A percentile compares a stretch with the other conserved stretches of the same genome.
Evolutionary conservation across 106 monocot genomes (phyloP).

Genomic region (Acorus calamus): DNA sequence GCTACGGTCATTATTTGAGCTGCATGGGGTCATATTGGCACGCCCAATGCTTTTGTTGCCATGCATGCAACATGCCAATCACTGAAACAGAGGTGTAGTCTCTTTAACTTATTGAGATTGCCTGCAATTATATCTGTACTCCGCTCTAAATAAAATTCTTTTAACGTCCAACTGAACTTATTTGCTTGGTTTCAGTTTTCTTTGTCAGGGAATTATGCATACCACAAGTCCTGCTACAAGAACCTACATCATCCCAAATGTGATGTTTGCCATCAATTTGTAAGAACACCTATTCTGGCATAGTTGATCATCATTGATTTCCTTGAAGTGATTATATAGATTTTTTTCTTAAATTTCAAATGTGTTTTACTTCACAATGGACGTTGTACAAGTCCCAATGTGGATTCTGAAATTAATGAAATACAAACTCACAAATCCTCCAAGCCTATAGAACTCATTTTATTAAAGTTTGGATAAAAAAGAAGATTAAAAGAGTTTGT

Average conservation of each 20-base stretch:
- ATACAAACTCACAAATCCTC: too few species aligned
- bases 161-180: not conserved
- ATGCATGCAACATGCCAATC: constrained; percentile 50
- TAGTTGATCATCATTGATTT: too few species aligned
- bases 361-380: not conserved
- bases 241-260: constrained; percentile 93
- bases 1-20: constrained; percentile 89
- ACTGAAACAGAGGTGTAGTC: constrained; percentile 66
- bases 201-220: constrained; percentile 64
- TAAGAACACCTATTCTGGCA: constrained; percentile 19
- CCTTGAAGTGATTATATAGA: too few species aligned
- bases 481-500: too few species aligned
- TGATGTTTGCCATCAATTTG: constrained; percentile 93
- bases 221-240: constrained; percentile 87
- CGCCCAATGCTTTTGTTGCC: constrained; percentile 77
- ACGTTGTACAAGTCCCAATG: too few species aligned
- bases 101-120: not conserved
- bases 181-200: constrained; percentile 56
- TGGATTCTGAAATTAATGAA: too few species aligned
- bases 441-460: too few species aligned
- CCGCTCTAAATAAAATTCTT: too few species aligned
- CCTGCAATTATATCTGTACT: too few species aligned
- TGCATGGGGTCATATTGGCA: constrained; percentile 95
- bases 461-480: too few species aligned
- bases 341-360: too few species aligned